Conservation (phyloP, 2,329 filamentous ascomycete species). For the Macroventuria anomochaeta region DNA sequence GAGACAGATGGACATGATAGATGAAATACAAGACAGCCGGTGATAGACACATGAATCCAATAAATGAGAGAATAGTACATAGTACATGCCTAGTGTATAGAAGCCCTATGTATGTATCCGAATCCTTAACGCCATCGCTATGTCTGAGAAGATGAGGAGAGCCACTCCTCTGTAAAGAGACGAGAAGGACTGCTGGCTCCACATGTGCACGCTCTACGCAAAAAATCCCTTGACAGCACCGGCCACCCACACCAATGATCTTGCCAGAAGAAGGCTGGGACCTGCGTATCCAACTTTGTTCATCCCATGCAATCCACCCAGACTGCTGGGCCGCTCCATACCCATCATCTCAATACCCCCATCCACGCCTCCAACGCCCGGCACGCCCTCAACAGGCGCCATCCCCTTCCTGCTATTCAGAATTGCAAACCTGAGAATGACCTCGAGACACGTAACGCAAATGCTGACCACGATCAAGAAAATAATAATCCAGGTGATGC, state of each 20-base stretch:
- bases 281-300: conserved; percentile 32
- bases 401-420: conserved; percentile 35
- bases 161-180: too few relatives aligned
- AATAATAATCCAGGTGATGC: conserved; percentile 98
- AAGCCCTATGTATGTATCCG: not conserved
- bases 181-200: too few relatives aligned
- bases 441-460: conserved; percentile 87
- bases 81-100: too few relatives aligned
- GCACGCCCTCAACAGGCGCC: conserved; percentile 8
- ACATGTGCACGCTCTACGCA: not conserved
- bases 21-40: too few relatives aligned
- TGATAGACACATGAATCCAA: too few relatives aligned
- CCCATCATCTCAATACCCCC: too few relatives aligned
- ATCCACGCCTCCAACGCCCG: too few relatives aligned
- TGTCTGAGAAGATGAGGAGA: not conserved
- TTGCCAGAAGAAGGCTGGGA: conserved; percentile 35
- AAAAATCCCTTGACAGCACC: conserved; percentile 29
- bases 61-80: not conserved
- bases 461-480: conserved; percentile 91
- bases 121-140: conserved; percentile 10
- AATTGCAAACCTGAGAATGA: conserved; percentile 75
- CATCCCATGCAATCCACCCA: conserved; percentile 17
- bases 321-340: not conserved
- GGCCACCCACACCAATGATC: conserved; percentile 33
- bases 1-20: too few relatives aligned